phyloP scores from a whole-genome alignment of 2,329 filamentous ascomycete genomes.

The Macrophomina pseudophaseolina region DNA sequence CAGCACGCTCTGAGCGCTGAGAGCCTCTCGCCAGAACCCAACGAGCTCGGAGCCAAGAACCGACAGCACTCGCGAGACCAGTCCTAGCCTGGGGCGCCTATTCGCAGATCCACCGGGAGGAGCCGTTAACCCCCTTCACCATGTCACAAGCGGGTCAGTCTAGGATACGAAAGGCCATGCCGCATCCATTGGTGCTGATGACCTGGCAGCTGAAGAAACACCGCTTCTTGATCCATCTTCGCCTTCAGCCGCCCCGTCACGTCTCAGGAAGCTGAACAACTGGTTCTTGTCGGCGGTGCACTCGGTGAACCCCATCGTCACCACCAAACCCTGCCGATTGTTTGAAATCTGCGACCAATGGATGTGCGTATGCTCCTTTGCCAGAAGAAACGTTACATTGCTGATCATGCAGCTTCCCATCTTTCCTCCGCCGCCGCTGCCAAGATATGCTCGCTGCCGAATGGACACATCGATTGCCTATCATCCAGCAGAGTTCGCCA shows the following conservation, averaged over 20 bases:
- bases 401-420: conserved; percentile 62
- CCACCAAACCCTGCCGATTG: conserved; percentile 31
- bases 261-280: neutral
- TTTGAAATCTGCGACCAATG: conserved; percentile 38
- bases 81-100: neutral
- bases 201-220: conserved; percentile 6
- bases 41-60: neutral
- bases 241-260: neutral
- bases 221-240: neutral
- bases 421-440: conserved; percentile 66
- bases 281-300: neutral
- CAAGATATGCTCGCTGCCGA: conserved; percentile 68
- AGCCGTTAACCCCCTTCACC: neutral
- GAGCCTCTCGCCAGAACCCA: neutral
- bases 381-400: neutral
- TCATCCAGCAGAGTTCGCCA: conserved; percentile 63
- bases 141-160: conserved; percentile 14
- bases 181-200: neutral
- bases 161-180: neutral
- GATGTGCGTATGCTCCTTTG: conserved; percentile 31
- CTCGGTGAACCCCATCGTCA: conserved; percentile 6
- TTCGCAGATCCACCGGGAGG: neutral
- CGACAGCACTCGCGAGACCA: neutral
- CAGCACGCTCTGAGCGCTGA: conserved; percentile 13
- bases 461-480: conserved; percentile 66